Evolutionary conservation across 2,329 filamentous ascomycete genomes (phyloP), one percentile per base, ranked within the genome.

Genomic region (Aspergillus jensenii): DNA sequence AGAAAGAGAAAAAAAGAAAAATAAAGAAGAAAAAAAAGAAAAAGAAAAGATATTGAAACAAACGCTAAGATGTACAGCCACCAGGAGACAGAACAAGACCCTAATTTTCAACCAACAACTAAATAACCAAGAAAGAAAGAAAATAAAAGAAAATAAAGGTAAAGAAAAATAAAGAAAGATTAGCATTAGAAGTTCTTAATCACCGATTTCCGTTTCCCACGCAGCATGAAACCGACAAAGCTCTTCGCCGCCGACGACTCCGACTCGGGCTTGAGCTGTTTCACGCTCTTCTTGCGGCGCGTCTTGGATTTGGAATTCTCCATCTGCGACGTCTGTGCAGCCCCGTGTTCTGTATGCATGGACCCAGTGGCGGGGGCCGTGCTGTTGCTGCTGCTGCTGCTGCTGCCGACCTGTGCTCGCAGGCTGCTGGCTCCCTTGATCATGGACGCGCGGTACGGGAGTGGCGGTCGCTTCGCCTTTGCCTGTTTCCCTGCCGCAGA

Each of bases 391-490:
- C 33, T 4, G 11, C 47, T 60, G 45, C 46, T 50, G 15, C 58
- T 21, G 41, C 54, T 62, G 39, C 66, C 67, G 35, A 68, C 59
- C 37, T 71, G 71, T 0, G 70, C 70, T 5, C 66, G 68, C 12
- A 73, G 59, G 35, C 68, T 72, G 55, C 62, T 71, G 62, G 68
- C 68, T 48, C 69, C 65, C 35, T 71, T 68, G 41, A 70, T 65
- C 1, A 70, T 60, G 43, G 67, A 69, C 17, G 60, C 62, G 5
- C 66, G 67, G 54, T 68, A 63, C 21, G 65, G 65, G 2, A 62
- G 21, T 1, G 63, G 66, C 3, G 69, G 65, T 27, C 66, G 64
- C 14, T 63, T 62, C 4, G 55, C 43, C 23, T 50, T 25, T 14
- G 43, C 23, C 14, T 46, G 40, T 15, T 31, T 37, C 9, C 15